Percentiles rank a stretch among this genome's conserved stretches.
Evolutionary conservation across 768 basidiomycete species (phyloP).

Genomic region (Agrocybe praecox): DNA sequence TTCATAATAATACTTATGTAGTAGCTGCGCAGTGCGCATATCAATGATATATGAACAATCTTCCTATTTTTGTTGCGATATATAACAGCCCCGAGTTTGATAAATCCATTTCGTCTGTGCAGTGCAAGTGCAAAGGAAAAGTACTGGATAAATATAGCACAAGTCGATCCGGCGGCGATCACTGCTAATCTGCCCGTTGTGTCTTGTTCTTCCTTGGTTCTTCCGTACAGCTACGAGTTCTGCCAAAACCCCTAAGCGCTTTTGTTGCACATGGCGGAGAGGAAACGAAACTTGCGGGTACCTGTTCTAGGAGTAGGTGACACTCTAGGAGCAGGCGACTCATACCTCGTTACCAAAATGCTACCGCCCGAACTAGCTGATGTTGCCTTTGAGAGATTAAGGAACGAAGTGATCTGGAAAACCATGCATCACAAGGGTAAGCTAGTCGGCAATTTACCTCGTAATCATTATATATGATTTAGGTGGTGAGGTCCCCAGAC

Average conservation of each 20-base stretch:
- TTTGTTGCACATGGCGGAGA: too few relatives aligned
- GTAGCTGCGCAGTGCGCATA: neutral
- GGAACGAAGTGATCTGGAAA: slow-evolving; percentile 70
- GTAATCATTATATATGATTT: slow-evolving; percentile 1
- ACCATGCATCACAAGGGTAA: slow-evolving; percentile 77
- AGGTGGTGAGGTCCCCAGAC: slow-evolving; percentile 64
- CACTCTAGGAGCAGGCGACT: slow-evolving; percentile 67
- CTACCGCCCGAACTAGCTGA: slow-evolving; percentile 59
- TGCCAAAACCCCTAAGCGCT: too few relatives aligned
- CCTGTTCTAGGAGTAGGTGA: slow-evolving; percentile 26
- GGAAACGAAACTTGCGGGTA: neutral
- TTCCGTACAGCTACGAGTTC: too few relatives aligned
- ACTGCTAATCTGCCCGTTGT: too few relatives aligned
- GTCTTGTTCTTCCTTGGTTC: too few relatives aligned
- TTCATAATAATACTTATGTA: neutral
- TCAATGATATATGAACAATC: neutral
- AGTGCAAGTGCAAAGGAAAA: too few relatives aligned
- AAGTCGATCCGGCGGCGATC: too few relatives aligned
- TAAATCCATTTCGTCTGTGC: too few relatives aligned
- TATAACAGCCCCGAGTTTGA: too few relatives aligned
- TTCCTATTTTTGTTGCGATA: neutral
- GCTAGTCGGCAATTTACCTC: slow-evolving; percentile 2
- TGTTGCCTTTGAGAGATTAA: slow-evolving; percentile 58
- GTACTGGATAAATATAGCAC: too few relatives aligned
- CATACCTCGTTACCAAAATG: slow-evolving; percentile 57